Conservation (phyloP, 164 flowering plant genomes). For the Nymphaea colorata region DNA sequence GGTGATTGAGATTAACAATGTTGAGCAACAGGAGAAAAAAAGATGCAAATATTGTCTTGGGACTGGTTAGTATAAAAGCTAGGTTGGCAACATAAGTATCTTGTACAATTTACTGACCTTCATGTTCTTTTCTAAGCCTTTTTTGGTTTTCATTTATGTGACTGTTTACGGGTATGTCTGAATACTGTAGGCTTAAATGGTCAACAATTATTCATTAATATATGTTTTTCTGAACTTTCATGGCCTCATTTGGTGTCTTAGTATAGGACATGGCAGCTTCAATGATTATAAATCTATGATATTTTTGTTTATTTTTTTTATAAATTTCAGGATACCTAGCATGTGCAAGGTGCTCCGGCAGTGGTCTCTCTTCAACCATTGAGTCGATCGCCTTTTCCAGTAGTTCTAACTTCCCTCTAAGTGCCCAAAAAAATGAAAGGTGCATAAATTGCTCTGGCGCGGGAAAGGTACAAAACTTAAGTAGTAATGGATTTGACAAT, state of each 20-base stretch:
- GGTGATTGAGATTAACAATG: slow-evolving; percentile 83
- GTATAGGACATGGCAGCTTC: too few relatives aligned
- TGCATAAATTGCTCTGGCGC: slow-evolving; percentile 87
- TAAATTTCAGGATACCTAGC: slow-evolving; percentile 63
- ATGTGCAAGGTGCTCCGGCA: slow-evolving; percentile 87
- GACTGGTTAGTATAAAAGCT: slow-evolving; percentile 33
- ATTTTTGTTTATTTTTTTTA: neutral
- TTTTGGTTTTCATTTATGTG: neutral
- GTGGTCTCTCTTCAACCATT: slow-evolving; percentile 52
- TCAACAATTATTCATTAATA: too few relatives aligned
- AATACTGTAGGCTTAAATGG: too few relatives aligned
- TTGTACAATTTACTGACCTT: too few relatives aligned
- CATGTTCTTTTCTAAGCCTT: neutral
- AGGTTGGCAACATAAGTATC: neutral
- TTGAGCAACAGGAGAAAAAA: slow-evolving; percentile 82
- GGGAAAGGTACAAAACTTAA: slow-evolving; percentile 56
- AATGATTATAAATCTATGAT: neutral
- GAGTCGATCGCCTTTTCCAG: slow-evolving; percentile 46
- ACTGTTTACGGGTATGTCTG: neutral
- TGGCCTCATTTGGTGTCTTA: too few relatives aligned
- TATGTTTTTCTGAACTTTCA: too few relatives aligned
- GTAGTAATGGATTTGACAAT: neutral
- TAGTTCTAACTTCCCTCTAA: slow-evolving; percentile 39
- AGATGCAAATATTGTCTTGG: slow-evolving; percentile 88
- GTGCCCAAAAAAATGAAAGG: slow-evolving; percentile 55